phyloP scores from a whole-genome alignment of 179 eudicot genomes.

The Actinidia arguta region DNA sequence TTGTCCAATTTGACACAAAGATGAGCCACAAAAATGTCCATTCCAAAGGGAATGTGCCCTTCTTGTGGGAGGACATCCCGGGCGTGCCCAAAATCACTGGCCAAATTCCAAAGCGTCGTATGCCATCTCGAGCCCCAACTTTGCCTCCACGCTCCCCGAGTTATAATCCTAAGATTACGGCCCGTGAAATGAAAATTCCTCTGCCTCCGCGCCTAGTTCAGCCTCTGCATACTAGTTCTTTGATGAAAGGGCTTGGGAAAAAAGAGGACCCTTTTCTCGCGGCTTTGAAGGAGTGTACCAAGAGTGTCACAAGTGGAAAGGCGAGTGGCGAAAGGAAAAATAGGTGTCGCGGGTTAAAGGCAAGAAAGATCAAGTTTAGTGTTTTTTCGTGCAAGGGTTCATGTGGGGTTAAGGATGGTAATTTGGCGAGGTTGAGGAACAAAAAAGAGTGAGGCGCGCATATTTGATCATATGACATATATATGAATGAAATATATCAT shows the following conservation, averaged over 20 bases:
- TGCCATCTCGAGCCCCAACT: neutral
- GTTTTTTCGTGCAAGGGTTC: slow-evolving; percentile 33
- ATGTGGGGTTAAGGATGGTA: slow-evolving; percentile 24
- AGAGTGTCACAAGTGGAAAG: neutral
- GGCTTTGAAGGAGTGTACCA: slow-evolving; percentile 31
- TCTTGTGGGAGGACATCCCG: slow-evolving; percentile 43
- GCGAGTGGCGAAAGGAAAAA: neutral
- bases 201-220: slow-evolving; percentile 25
- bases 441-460: neutral
- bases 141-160: neutral
- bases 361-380: slow-evolving; percentile 3
- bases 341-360: neutral
- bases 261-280: slow-evolving; percentile 36
- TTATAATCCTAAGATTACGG: neutral
- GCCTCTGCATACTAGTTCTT: neutral
- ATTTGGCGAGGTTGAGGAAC: slow-evolving; percentile 23
- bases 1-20: too few species aligned
- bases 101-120: slow-evolving; percentile 2
- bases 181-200: neutral
- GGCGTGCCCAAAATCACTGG: slow-evolving; percentile 33
- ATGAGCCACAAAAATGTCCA: slow-evolving; percentile 37
- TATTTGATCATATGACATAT: neutral
- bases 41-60: slow-evolving; percentile 32
- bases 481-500: too few species aligned
- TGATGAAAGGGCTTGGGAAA: neutral